Evolutionary conservation across 2,329 filamentous ascomycete species (phyloP), one percentile per base, ranked within the genome.

Genomic region (Penicillium italicum): DNA sequence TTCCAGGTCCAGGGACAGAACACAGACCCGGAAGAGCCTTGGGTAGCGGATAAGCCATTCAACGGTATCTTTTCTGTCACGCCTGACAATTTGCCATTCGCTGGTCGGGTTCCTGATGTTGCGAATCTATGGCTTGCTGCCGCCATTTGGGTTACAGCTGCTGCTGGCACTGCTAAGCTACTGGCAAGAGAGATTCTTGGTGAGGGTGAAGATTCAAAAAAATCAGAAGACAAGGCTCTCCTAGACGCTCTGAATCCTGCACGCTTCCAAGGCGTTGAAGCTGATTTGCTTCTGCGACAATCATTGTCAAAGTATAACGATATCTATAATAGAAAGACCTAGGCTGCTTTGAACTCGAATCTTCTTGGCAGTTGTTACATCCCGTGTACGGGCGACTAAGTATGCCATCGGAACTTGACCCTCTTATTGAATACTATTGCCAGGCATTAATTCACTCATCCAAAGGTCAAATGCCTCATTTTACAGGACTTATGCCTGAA

Each of bases 111-210:
- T 4, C 53, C 65, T 12, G 61, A 49, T 1, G 28, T 62, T 1
- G 20, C 59, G 1, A 69, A 70, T 2, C 44, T 73, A 22, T 72
- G 66, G 53, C 54, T 73, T 18, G 68, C 67, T 6, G 69, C 68
- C 5, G 70, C 69, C 1, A 69, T 73, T 18, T 74, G 71, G 72
- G 65, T 74, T 33, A 72, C 71, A 0, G 68, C 71, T 57, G 71
- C 69, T 28, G 70, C 70, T 41, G 71, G 71, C 1, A 61, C 62
- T 6, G 71, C 69, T 16, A 68, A 63, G 30, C 55, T 73, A 40
- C 50, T 59, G 16, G 53, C 54, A 40, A 60, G 58, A 11, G 51
- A 65, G 20, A 44, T 47, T 5, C 58, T 69, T 28, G 63, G 66
- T 46, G 56, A 54, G 34, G 34, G 10, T 28, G 33, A 62, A 9